Evolutionary conservation across 371 early-diverging fungal species (phyloP).

Genomic region (Saksenaea vasiformis): DNA sequence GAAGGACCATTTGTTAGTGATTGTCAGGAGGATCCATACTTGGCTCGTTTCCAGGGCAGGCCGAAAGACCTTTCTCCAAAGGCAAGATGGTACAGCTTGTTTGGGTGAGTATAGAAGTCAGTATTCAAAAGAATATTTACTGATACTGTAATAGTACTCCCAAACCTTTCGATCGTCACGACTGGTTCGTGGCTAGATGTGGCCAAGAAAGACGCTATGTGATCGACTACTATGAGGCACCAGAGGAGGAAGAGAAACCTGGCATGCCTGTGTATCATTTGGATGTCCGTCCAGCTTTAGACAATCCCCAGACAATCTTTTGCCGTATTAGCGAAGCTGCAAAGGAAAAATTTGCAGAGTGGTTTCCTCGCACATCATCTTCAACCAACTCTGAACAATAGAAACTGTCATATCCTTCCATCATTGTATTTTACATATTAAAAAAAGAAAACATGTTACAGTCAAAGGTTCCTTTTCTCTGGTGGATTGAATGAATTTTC

Average conservation of each 20-base stretch:
- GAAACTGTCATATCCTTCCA: too few relatives aligned
- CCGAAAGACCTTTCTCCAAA: constrained; percentile 80
- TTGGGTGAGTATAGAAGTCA: constrained; percentile 52
- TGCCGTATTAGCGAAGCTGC: constrained; percentile 63
- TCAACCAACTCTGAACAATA: too few relatives aligned
- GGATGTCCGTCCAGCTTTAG: constrained; percentile 83
- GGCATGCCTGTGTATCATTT: constrained; percentile 77
- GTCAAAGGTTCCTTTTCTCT: too few relatives aligned
- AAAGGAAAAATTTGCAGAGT: constrained; percentile 42
- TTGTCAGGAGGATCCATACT: constrained; percentile 64
- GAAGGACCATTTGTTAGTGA: constrained; percentile 28
- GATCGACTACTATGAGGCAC: constrained; percentile 77
- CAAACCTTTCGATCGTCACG: constrained; percentile 80
- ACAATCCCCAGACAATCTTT: constrained; percentile 62
- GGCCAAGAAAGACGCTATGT: constrained; percentile 75
- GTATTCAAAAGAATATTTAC: background rate
- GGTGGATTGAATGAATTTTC: too few relatives aligned
- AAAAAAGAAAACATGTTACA: too few relatives aligned
- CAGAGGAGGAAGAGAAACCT: constrained; percentile 66
- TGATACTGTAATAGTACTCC: constrained; percentile 45
- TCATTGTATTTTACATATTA: too few relatives aligned
- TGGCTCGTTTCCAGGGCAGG: constrained; percentile 81
- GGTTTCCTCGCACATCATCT: constrained; percentile 31
- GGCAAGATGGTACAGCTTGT: constrained; percentile 65
- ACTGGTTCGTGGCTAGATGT: constrained; percentile 78